phyloP scores from a whole-genome alignment of 306 rosid genomes.

The Corylus americana region DNA sequence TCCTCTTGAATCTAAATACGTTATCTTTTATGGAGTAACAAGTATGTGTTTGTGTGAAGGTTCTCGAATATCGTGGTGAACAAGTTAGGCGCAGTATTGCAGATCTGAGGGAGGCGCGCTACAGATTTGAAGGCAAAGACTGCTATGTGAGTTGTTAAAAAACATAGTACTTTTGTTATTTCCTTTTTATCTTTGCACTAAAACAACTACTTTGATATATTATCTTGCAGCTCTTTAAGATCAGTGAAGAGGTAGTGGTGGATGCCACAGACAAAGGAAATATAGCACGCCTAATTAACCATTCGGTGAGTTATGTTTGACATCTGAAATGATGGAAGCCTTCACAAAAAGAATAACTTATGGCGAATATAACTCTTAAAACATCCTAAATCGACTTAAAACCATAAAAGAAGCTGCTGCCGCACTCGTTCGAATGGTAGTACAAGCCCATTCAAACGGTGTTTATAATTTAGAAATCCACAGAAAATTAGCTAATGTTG shows the following conservation, averaged over 20 bases:
- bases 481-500: no score
- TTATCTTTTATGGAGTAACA: conserved; percentile 11
- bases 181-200: background rate
- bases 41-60: conserved; percentile 51
- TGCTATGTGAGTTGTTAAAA: conserved; percentile 80
- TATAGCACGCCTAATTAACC: conserved; percentile 95
- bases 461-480: no score
- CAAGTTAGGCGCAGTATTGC: conserved; percentile 93
- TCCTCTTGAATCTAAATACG: conserved; percentile 9
- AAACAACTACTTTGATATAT: conserved; percentile 10
- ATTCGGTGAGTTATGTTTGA: conserved; percentile 66
- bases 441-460: no score
- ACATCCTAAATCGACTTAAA: no score
- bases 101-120: conserved; percentile 89
- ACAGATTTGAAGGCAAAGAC: conserved; percentile 83
- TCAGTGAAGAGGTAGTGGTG: conserved; percentile 98
- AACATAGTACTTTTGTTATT: background rate
- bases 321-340: background rate
- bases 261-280: conserved; percentile 99
- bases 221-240: conserved; percentile 81
- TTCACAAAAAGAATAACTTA: background rate
- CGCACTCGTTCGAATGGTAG: no score
- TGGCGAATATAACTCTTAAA: no score
- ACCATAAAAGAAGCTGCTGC: no score
- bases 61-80: conserved; percentile 99